Evolutionary conservation across 352 stramenopile species (phyloP), one percentile per base, ranked within the genome.

Genomic region (Globisporangium nunn): DNA sequence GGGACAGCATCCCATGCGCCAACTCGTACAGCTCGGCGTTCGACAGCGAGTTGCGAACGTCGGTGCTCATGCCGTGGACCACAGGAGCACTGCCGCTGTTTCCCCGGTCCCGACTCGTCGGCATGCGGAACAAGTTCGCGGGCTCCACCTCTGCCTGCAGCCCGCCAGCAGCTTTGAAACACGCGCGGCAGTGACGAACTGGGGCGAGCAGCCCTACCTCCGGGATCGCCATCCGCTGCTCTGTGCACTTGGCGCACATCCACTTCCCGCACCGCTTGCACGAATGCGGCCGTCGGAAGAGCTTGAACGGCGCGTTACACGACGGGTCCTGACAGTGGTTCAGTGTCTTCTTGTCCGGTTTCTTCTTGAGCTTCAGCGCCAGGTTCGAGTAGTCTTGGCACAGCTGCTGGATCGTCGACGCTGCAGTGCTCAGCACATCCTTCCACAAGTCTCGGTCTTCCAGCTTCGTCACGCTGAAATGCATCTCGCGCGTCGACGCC

Each of bases 241-340:
- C 73, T 23, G 85, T 86, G 63, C 85, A 93, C 63, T 95, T 95
- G 44, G 62, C 68, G 50, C 85, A 95, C 61, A 95, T 88, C 75
- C 82, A 91, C 50, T 91, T 89, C 12, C 75, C 85, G 54, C 85
- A 95, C 29, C 85, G 82, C 57, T 92, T 88, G 70, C 85, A 95
- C 45, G 81, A 78, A 57, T 95, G 82, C 14, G 85, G 82, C 2
- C 85, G 79, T 35, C 82, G 78, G 47, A 91, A 91, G 14, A 94
- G 70, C 66, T 95, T 92, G 65, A 95, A 95, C 39, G 71, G 68
- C 43, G 71, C 73, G 28, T 78, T 66, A 65, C 85, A 95, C 33
- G 63, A 74, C 46, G 63, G 54, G 54, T 89, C 74, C 62, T 91
- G 81, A 59, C 83, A 93, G 56, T 91, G 72, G 18, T 82, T 89